Base-by-base conservation (phyloP, 768 basidiomycete species). In the Lentinus tigrinus region DNA sequence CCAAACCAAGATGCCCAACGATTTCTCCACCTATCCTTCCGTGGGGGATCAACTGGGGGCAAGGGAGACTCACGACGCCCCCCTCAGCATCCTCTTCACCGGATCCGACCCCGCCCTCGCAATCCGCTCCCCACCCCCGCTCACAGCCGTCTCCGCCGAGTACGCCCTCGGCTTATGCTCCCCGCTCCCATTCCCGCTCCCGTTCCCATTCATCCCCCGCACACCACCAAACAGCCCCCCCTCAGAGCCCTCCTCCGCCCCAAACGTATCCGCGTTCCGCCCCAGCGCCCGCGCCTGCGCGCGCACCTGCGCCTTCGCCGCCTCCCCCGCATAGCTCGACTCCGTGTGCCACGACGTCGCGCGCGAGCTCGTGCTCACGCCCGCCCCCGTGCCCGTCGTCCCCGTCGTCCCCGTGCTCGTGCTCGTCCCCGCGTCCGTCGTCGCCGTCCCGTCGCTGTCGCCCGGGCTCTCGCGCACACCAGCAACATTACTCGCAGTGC, bases 271-370 rank as follows among this genome's bases (percentile, higher is more conserved):
- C 26, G 37, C 50, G 13, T 51, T 46, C 47, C 46, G 54, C 46
- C 38, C 53, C 44, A 19, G 23, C 42, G 28, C 48, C 5, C 51
- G 16, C 3, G 51, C 42, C 36, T 19, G 28, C 49, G 39, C 34
- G 9, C 43, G 37, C 16, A 38, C 23, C 52, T 28, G 43, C 14
- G 52, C 17, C 51, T 38, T 31, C 38, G 16, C 42, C 19, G 42
- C 36, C 9, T 4, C 38, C 43, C 16, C 37, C 42, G 13, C 39
- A 26, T 39, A 26, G 38, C 56, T 52, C 47, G 50, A 44, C 21
- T 61, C 62, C 47, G 66, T 57, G 37, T 61, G 64, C 64, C 66
- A 69, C 55, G 64, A 64, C 60, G 68, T 69, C 52, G 66, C 65
- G 39, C 42, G 56, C 61, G 67, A 69, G 57, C 64, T 67, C 54